Percentiles rank a stretch among this genome's conserved stretches.
These are phyloP conservation scores for Bipolaris oryzae DNA, from an alignment of 2,329 filamentous ascomycete species.

Conservation along the genomic window DNA sequence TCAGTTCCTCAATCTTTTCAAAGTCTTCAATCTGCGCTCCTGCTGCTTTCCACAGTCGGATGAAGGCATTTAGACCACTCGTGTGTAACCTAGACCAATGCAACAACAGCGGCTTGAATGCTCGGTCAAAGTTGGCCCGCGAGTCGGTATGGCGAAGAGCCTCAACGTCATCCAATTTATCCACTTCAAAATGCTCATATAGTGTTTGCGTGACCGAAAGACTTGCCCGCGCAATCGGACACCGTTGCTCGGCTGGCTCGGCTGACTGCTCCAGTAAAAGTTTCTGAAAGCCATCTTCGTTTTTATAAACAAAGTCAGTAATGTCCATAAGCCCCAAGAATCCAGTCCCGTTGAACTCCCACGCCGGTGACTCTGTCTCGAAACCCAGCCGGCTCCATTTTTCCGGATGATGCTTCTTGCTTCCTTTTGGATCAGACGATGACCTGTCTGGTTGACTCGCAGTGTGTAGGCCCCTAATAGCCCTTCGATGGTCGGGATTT, in stretches of 20 bases:
- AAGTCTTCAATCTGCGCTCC: conserved; percentile 86
- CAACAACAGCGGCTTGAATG: conserved; percentile 85
- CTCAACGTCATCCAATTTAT: conserved; percentile 80
- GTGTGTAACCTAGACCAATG: conserved; percentile 94
- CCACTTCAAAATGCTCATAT: conserved; percentile 95
- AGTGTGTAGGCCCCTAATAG: conserved; percentile 83
- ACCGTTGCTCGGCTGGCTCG: conserved; percentile 72
- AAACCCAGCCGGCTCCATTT: conserved; percentile 95
- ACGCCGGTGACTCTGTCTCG: conserved; percentile 82
- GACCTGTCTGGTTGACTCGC: conserved; percentile 74
- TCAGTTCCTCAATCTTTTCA: conserved; percentile 88
- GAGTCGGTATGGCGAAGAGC: conserved; percentile 78
- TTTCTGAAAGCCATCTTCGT: conserved; percentile 93
- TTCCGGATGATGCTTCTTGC: conserved; percentile 77
- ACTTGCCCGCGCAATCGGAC: conserved; percentile 85
- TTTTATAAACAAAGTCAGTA: conserved; percentile 88
- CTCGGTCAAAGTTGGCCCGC: conserved; percentile 77
- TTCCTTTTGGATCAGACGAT: conserved; percentile 54
- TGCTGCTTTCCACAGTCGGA: conserved; percentile 90
- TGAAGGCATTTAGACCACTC: conserved; percentile 82
- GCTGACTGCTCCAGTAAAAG: conserved; percentile 86
- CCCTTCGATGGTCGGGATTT: conserved; percentile 83
- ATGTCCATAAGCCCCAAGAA: conserved; percentile 98
- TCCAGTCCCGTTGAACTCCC: conserved; percentile 83
- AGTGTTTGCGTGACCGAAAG: conserved; percentile 84